Conservation (phyloP, 164 flowering plant genomes). For the Warburgia ugandensis region DNA sequence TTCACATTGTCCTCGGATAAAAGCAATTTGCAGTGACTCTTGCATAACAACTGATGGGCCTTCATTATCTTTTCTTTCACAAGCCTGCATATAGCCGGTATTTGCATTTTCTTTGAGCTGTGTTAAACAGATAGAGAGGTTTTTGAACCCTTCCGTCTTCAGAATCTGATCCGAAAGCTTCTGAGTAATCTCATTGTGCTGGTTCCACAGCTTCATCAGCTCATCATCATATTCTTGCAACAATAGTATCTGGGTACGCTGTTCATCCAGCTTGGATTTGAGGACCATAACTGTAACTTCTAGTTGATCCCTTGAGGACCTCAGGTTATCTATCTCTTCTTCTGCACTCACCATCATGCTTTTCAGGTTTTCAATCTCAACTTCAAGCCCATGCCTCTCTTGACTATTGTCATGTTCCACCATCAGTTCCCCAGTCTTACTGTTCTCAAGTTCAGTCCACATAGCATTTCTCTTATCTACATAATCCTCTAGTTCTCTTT, state of each 20-base stretch:
- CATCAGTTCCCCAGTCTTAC: constrained; percentile 20
- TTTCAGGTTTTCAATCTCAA: constrained; percentile 40
- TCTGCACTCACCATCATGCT: constrained; percentile 24
- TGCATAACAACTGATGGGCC: constrained; percentile 40
- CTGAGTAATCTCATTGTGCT: constrained; percentile 37
- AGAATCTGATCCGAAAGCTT: constrained; percentile 73
- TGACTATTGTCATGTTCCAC: constrained; percentile 16
- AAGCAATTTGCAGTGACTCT: constrained; percentile 38
- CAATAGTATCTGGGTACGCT: constrained; percentile 17
- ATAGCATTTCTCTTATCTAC: constrained; percentile 20
- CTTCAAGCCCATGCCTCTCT: constrained; percentile 20
- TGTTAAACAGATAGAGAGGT: constrained; percentile 71
- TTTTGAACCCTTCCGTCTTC: constrained; percentile 84
- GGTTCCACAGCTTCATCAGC: constrained; percentile 29
- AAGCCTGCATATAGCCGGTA: constrained; percentile 43
- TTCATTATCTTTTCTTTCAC: constrained; percentile 56
- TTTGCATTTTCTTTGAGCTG: constrained; percentile 90
- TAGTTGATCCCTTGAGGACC: constrained; percentile 41
- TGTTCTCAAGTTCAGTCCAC: constrained; percentile 34
- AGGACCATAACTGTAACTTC: constrained; percentile 45
- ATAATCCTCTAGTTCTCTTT: constrained; percentile 20
- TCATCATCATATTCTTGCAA: constrained; percentile 32
- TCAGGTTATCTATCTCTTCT: constrained; percentile 37
- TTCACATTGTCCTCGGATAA: constrained; percentile 89
- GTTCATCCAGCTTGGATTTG: constrained; percentile 48